Evolutionary conservation across 345 rosid species (phyloP).

Genomic region (Ceriops zippeliana): DNA sequence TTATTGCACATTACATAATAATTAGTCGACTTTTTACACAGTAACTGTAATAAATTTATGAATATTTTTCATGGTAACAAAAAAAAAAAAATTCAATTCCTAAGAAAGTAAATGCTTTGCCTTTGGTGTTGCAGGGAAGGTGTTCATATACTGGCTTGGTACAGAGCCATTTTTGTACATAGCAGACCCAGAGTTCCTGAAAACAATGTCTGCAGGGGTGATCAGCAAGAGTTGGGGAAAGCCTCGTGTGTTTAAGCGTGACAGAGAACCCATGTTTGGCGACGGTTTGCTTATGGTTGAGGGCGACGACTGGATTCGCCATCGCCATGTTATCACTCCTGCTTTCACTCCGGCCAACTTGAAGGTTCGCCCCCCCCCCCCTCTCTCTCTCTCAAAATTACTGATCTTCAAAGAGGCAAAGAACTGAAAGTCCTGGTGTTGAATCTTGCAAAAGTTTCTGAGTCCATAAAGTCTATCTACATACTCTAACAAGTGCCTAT

Average conservation of each 20-base stretch:
- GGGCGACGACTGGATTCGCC: conserved; percentile 90
- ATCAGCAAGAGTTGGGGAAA: conserved; percentile 96
- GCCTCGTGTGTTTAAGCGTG: conserved; percentile 70
- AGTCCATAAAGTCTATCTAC: too few species aligned
- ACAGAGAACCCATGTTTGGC: conserved; percentile 92
- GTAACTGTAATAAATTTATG: not conserved
- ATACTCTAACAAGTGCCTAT: too few species aligned
- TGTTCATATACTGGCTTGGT: conserved; percentile 90
- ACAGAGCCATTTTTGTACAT: conserved; percentile 87
- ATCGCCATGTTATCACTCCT: conserved; percentile 82
- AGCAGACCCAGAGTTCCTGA: conserved; percentile 86
- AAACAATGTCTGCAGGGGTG: conserved; percentile 66
- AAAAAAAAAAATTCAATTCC: too few species aligned
- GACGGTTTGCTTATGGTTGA: conserved; percentile 80
- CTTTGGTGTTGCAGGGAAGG: conserved; percentile 59
- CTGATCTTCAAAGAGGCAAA: too few species aligned
- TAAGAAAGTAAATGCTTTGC: not conserved
- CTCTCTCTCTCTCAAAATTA: too few species aligned
- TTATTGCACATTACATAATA: too few species aligned
- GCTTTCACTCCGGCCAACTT: conserved; percentile 75
- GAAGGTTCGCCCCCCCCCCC: conserved; percentile 38
- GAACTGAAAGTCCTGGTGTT: too few species aligned
- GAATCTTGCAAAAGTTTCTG: too few species aligned
- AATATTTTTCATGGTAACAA: not conserved
- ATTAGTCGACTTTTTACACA: too few species aligned